phyloP scores from a whole-genome alignment of 305 asterid genomes.

The Fraxinus dipetala region DNA sequence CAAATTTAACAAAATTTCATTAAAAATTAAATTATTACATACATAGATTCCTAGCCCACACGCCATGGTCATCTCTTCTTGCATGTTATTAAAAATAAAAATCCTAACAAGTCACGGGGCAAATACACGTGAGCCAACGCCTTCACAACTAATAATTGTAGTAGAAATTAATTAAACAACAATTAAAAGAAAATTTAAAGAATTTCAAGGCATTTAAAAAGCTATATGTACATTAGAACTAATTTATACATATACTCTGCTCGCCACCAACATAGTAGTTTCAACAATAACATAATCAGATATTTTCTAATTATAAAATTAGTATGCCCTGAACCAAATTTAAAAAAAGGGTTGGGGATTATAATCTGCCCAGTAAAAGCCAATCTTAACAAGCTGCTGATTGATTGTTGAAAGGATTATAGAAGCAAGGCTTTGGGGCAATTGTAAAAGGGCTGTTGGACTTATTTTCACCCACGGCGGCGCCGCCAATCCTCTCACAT shows the following conservation, averaged over 20 bases:
- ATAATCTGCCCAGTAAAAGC: not conserved
- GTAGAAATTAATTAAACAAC: not conserved
- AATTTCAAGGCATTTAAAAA: not conserved
- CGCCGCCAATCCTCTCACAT: constrained; percentile 80
- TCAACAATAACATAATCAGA: constrained; percentile 32
- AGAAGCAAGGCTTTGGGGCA: constrained; percentile 68
- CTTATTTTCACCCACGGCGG: constrained; percentile 22
- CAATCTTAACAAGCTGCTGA: constrained; percentile 74
- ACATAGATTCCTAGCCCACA: constrained; percentile 8
- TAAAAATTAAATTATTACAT: no score
- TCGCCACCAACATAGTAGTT: not conserved
- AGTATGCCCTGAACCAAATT: constrained; percentile 61
- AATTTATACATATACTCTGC: not conserved
- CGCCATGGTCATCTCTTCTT: not conserved
- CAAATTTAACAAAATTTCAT: no score
- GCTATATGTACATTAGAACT: not conserved
- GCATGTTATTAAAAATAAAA: not conserved
- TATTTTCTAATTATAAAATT: constrained; percentile 30
- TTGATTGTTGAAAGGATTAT: constrained; percentile 66
- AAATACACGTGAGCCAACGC: constrained; percentile 48
- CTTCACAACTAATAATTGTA: constrained; percentile 2
- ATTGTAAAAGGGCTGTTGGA: constrained; percentile 49
- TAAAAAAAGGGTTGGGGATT: constrained; percentile 55
- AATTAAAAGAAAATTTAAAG: constrained; percentile 31
- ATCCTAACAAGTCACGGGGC: constrained; percentile 18